A percentile compares a stretch with the other conserved stretches of the same genome.
Conservation (phyloP, 305 asterid species). For the Rubia tinctorum region DNA sequence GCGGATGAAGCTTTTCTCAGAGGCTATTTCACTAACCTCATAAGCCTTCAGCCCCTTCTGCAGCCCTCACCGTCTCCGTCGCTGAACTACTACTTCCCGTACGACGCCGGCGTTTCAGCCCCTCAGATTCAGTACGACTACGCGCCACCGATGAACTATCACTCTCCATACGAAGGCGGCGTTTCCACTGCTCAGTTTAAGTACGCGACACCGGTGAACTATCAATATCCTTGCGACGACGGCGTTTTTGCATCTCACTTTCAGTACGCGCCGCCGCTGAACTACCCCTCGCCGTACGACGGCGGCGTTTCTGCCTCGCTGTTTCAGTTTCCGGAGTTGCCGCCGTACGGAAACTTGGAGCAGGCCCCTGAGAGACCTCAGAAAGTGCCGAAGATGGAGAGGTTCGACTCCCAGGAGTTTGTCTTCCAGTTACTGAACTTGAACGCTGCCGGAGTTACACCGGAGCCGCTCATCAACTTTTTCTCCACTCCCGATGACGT, state of each 20-base stretch:
- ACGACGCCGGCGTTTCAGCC: slow-evolving; percentile 1
- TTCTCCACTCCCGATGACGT: neutral
- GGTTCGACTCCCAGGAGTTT: neutral
- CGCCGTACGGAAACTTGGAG: neutral
- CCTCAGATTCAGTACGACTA: neutral
- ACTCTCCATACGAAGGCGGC: neutral
- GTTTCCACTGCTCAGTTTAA: neutral
- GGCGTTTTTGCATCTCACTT: neutral
- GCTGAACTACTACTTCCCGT: slow-evolving; percentile 5
- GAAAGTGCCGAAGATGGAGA: slow-evolving; percentile 20
- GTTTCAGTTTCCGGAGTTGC: neutral
- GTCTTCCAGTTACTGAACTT: slow-evolving; percentile 14
- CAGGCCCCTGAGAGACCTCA: slow-evolving; percentile 12
- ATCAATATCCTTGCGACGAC: neutral
- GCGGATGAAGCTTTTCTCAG: slow-evolving; percentile 15
- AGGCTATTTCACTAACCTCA: slow-evolving; percentile 16
- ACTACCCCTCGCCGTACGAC: neutral
- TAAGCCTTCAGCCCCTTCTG: no score
- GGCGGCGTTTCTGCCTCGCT: no score
- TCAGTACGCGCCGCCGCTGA: neutral
- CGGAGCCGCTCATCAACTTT: slow-evolving; percentile 21
- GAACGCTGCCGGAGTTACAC: neutral
- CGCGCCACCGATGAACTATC: neutral
- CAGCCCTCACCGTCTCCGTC: slow-evolving; percentile 6
- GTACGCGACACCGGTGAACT: neutral